Evolutionary conservation across 106 monocot genomes (phyloP).

Genomic region (Narthecium ossifragum): DNA sequence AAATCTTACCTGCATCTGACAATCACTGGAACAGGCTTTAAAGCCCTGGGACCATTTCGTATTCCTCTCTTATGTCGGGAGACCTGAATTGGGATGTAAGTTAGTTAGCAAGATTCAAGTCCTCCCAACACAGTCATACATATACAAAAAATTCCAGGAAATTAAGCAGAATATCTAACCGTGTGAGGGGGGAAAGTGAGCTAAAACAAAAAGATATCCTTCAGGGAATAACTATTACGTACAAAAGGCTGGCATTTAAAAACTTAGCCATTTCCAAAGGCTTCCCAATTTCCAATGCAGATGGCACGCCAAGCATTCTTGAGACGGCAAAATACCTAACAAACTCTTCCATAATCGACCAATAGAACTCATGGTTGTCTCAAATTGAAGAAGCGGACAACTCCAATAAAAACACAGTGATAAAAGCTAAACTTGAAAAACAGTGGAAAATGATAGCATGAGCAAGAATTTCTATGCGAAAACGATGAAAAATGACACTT

Average conservation of each 20-base stretch:
- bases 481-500: no score
- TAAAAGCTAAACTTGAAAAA: no score
- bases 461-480: no score
- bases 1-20: slow-evolving; percentile 83
- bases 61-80: slow-evolving; percentile 62
- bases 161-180: background rate
- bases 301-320: no score
- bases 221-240: background rate
- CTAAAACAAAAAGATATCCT: background rate
- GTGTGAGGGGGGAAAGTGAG: background rate
- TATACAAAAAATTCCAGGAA: background rate
- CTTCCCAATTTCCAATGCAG: no score
- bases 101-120: background rate
- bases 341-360: no score
- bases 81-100: slow-evolving; percentile 27
- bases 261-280: background rate
- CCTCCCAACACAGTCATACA: background rate
- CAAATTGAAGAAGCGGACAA: no score
- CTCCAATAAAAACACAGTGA: no score
- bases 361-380: no score
- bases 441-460: no score
- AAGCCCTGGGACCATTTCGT: slow-evolving; percentile 84
- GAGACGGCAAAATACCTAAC: no score
- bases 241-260: background rate
- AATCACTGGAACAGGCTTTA: slow-evolving; percentile 88